phyloP scores from a whole-genome alignment of 192 early-diverging fungal genomes.

The Paraglomus occultum region DNA sequence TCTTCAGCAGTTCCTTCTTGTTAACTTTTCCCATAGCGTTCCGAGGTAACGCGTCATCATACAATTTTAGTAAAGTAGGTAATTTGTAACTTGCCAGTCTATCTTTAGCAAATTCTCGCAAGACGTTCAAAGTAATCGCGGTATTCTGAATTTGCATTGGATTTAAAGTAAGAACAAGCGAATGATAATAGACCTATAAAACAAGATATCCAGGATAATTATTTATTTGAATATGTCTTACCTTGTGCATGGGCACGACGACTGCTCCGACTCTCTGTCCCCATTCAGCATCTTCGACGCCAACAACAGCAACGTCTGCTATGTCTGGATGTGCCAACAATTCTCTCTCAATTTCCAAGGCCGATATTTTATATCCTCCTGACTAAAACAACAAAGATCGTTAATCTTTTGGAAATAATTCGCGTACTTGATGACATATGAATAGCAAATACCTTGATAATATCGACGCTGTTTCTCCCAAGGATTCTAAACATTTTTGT shows the following conservation, averaged over 20 bases:
- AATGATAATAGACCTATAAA: not conserved
- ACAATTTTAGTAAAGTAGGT: slow-evolving; percentile 51
- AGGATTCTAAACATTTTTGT: slow-evolving; percentile 69
- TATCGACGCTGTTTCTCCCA: slow-evolving; percentile 79
- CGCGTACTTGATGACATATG: not conserved
- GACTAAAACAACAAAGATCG: slow-evolving; percentile 35
- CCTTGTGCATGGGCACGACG: slow-evolving; percentile 45
- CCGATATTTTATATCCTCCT: slow-evolving; percentile 84
- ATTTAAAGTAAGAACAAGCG: not conserved
- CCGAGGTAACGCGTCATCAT: slow-evolving; percentile 62
- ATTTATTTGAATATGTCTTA: slow-evolving; percentile 1
- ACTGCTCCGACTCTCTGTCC: slow-evolving; percentile 75
- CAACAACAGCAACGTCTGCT: slow-evolving; percentile 71
- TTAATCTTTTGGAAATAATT: not conserved
- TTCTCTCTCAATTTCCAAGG: slow-evolving; percentile 82
- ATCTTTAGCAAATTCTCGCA: slow-evolving; percentile 11
- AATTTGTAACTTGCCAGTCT: slow-evolving; percentile 77
- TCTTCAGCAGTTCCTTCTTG: slow-evolving; percentile 67
- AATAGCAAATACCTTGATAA: slow-evolving; percentile 65
- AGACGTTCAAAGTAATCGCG: not conserved
- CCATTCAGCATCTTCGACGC: slow-evolving; percentile 71
- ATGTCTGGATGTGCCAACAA: slow-evolving; percentile 61
- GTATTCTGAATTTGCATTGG: not conserved
- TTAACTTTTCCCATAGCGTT: slow-evolving; percentile 91
- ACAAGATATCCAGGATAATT: not conserved